Evolutionary conservation across 106 monocot species (phyloP).

Genomic region (Phalaenopsis equestris): DNA sequence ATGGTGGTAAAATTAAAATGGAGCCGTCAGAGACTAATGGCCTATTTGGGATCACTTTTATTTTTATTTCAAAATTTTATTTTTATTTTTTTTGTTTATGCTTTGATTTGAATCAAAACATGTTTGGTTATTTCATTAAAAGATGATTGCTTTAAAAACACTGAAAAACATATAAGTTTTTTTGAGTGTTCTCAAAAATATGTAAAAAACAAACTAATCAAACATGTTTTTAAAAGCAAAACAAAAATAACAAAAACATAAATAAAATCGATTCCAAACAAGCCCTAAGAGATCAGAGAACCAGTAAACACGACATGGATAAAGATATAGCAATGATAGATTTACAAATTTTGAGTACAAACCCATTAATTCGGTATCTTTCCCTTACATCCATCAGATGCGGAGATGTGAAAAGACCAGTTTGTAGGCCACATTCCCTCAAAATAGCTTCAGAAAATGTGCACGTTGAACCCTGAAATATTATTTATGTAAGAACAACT

Average conservation of each 20-base stretch:
- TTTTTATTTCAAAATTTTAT: too few species aligned
- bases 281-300: not conserved
- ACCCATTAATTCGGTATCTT: slow-evolving; percentile 67
- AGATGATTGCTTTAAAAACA: too few species aligned
- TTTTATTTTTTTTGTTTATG: too few species aligned
- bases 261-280: too few species aligned
- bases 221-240: too few species aligned
- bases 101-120: too few species aligned
- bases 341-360: slow-evolving; percentile 16
- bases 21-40: not conserved
- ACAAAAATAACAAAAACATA: too few species aligned
- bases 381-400: slow-evolving; percentile 74
- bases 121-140: too few species aligned
- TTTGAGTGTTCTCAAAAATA: too few species aligned
- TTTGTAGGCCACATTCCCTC: slow-evolving; percentile 60
- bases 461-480: slow-evolving; percentile 74
- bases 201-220: too few species aligned
- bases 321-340: not conserved
- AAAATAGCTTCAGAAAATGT: slow-evolving; percentile 71
- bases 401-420: slow-evolving; percentile 72
- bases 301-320: not conserved
- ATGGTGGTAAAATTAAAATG: not conserved
- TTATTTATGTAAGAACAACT: slow-evolving; percentile 10
- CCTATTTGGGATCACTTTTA: too few species aligned
- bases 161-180: too few species aligned